Evolutionary conservation across 2,329 filamentous ascomycete genomes (phyloP), one percentile per base, ranked within the genome.

Genomic region (Aspergillus fijiensis): DNA sequence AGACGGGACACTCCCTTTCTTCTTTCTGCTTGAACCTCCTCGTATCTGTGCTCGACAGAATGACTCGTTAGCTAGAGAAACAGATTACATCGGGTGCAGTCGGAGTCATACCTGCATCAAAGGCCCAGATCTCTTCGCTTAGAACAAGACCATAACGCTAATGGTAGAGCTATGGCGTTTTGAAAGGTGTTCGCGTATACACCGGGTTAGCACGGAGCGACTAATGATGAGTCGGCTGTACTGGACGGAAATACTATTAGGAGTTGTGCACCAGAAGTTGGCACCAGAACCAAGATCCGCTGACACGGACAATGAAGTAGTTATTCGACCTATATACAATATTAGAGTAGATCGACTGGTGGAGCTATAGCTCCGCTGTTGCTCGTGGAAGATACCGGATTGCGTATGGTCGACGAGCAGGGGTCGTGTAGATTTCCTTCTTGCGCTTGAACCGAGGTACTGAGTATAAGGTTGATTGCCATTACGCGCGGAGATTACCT

Each of bases 331-430:
- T 45, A 48, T 33, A 55, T 55, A 48, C 19, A 49, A 21, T 45
- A 23, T 10, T 19, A 48, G 21, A 47, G 53, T 48, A 33, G 42
- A 55, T 55, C 39, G 53, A 55, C 53, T 29, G 23, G 39, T 47
- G 53, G 53, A 55, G n/a, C 53, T 55, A 19, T 35, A 54, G 39
- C 49, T 57, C 58, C 55, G 58, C 58, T 23, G 14, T 11, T 49
- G 60, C 58, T 69, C 65, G 66, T 68, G 62, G 61, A 69, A 54
- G 61, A 64, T 52, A 23, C 67, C 62, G 6, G 29, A 61, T 67
- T 23, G 29, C 61, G 67, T 63, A 63, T 66, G 47, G 58, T 62
- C 47, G 53, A 63, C 61, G 59, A 67, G 35, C 50, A 58, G 21
- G 35, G 27, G 56, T 58, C 58, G 49, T 60, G 49, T 42, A 56